Base-by-base conservation (phyloP, 768 basidiomycete genomes). In the Cyclocybe aegerita region DNA sequence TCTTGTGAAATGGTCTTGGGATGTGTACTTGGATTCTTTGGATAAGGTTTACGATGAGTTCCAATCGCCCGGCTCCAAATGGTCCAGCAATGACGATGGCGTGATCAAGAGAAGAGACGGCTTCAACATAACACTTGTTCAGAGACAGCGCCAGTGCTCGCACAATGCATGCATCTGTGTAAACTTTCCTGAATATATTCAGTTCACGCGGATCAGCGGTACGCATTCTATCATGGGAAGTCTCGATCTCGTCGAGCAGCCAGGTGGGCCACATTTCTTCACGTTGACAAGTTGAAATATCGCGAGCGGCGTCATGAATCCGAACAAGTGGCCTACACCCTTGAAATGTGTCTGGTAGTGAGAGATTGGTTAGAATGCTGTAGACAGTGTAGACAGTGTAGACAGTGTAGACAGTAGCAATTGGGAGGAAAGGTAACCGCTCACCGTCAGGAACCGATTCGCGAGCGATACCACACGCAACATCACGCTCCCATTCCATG, bases 41-140 rank as follows among this genome's bases (percentile, higher is more conserved):
- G 54, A 98, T 90, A 37, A 90, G 64, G 23, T 72, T 70, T 39
- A 82, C 74, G n/a, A 92, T 76, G 39, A 86, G 59, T 30, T 88
- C 81, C 35, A 82, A 67, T 38, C 87, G 72, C 9, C 73, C 71
- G 12, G 75, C 66, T 2, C 88, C 90, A 16, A 83, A 75, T 2
- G 86, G 82, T 1, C 94, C 94, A 10, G 93, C 86, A 43, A 95
- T 76, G 54, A 98, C 84, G 55, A 98, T 85, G 1, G 87, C 86
- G 56, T 75, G 77, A 62, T 99, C 97, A 17, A 98, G 70, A 10
- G 75, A 68, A 4, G 73, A 70, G 35, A 98, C 78, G 16, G 78
- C 73, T 39, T 72, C 60, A 56, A 3, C 61, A 56, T 30, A 59
- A 45, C 32, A 61, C 39, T 39, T 70, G 32, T 57, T 74, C 68